Percentiles rank a stretch among this genome's conserved stretches.
These are phyloP conservation scores for Paramecium pentaurelia DNA, from an alignment of 73 alveolate genomes.

Conservation along the genomic window DNA sequence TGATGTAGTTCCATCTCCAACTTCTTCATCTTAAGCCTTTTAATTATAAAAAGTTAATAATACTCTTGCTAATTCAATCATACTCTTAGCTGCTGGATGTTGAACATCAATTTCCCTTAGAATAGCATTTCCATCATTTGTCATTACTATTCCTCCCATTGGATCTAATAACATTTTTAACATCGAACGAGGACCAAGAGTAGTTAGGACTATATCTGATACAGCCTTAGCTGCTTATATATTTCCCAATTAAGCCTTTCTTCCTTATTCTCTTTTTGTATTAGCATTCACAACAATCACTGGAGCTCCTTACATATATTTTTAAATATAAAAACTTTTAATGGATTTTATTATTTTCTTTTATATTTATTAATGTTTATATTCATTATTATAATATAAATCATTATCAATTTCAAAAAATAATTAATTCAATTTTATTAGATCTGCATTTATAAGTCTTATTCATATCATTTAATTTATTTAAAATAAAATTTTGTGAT, in stretches of 20 bases:
- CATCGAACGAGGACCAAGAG: conserved; percentile 99
- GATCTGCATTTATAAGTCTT: too few species aligned
- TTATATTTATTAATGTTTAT: background rate
- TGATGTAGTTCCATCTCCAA: conserved; percentile 99
- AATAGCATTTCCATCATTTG: conserved; percentile 99
- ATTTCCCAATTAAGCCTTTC: conserved; percentile 93
- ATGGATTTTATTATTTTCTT: conserved; percentile 73
- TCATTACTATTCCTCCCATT: conserved; percentile 96
- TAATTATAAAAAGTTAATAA: background rate
- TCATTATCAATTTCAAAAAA: too few species aligned
- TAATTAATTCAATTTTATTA: too few species aligned
- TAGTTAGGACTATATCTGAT: conserved; percentile 95
- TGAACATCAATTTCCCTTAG: conserved; percentile 98
- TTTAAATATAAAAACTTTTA: conserved; percentile 69
- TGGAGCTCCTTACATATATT: conserved; percentile 68
- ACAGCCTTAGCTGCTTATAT: conserved; percentile 95
- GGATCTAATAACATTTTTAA: conserved; percentile 97
- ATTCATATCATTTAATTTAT: too few species aligned
- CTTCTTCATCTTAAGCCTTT: conserved; percentile 95
- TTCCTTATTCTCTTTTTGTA: conserved; percentile 93
- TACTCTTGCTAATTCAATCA: conserved; percentile 95
- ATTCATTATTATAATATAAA: too few species aligned
- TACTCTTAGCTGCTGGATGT: conserved; percentile 99
- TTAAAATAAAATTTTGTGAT: too few species aligned
- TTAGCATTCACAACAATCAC: conserved; percentile 82